Evolutionary conservation across 2,329 filamentous ascomycete genomes (phyloP), one percentile per base, ranked within the genome.

Genomic region (Phyllosticta citriasiana): DNA sequence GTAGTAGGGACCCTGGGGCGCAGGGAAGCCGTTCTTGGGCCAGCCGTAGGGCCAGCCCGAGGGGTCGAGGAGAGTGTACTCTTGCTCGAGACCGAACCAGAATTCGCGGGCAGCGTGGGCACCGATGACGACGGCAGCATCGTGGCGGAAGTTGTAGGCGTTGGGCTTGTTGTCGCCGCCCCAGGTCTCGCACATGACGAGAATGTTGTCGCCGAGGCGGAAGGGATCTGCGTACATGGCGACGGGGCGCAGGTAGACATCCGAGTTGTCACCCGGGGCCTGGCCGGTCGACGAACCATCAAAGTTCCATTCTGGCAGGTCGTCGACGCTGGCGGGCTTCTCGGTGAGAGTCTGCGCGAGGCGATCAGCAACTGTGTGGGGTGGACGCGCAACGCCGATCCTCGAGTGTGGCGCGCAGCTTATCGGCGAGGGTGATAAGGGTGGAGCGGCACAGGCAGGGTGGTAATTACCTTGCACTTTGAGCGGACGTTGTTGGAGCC

Each of bases 81-180:
- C 93, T 76, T 97, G 93, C 76, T 96, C 93, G 19, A 99, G 86
- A 78, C 94, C 94, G 78, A 97, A 99, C 94, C 93, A 97, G 73
- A 94, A 92, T 75, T 88, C 82, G 71, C 93, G 87, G 62, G 85
- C 81, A 75, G 86, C 86, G 77, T 97, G 86, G 65, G 86, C 83
- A 77, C 94, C 86, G 90, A 97, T 96, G 70, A 97, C 82, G 77
- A 94, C 88, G 73, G 85, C 85, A 72, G 87, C 88, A 72, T 97
- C 93, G 76, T 97, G 88, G 69, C 94, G 90, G 87, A 88, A 89
- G 88, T 99, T 99, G 88, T 85, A 97, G 79, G 96, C 92, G 87
- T 97, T 99, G 78, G 94, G 94, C 65, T 86, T 91, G 73, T 91
- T 92, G 78, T 97, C 92, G 67, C 89, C 82, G 74, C 93, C 91